Evolutionary conservation across 495 filamentous ascomycete genomes (phyloP), one percentile per base, ranked within the genome.

Genomic region (Neurospora sp.): DNA sequence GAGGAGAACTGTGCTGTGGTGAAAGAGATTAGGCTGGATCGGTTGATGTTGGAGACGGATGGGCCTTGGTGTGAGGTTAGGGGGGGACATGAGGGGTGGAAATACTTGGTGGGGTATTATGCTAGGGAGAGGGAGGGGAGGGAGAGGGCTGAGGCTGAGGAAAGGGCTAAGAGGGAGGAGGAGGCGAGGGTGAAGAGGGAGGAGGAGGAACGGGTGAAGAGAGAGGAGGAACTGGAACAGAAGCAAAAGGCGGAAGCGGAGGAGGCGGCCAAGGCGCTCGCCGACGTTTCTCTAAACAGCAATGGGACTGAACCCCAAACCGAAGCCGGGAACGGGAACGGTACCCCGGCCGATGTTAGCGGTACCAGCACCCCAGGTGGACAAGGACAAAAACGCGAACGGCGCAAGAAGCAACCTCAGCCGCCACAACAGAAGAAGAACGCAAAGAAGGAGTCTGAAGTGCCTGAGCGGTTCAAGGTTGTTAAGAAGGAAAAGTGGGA

Each of bases 401-500:
- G 72, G 23, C 71, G 69, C 40, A 35, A 79, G 11, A 69, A 74
- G 23, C 73, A 74, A 37, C 72, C 60, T 37, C 79, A 80, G 72
- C 78, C 77, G 35, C 73, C 79, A 35, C 79, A 76, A 35, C 72
- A 76, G 23, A 84, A 84, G 76, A 84, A 85, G 70, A 79, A 77
- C 27, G 78, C 84, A 73, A 85, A 84, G 42, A 85, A 86, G 71
- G 83, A 83, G 46, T 76, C 83, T 1, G 83, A 85, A 70, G 80
- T 87, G 0, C 84, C 83, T 6, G 83, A 87, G 72, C 78, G 82
- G 54, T 88, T 81, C 77, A 86, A 84, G 77, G 75, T 79, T 18
- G 90, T 97, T 44, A 98, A 97, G 85, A 98, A 98, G 82, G 96
- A 99, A 82, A 97, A 91, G 81, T 99, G 85, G 89, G 87, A 87